Percentiles rank a stretch among this genome's conserved stretches.
Conservation (phyloP, 192 early-diverging fungal species). For the Ambispora gerdemannii region DNA sequence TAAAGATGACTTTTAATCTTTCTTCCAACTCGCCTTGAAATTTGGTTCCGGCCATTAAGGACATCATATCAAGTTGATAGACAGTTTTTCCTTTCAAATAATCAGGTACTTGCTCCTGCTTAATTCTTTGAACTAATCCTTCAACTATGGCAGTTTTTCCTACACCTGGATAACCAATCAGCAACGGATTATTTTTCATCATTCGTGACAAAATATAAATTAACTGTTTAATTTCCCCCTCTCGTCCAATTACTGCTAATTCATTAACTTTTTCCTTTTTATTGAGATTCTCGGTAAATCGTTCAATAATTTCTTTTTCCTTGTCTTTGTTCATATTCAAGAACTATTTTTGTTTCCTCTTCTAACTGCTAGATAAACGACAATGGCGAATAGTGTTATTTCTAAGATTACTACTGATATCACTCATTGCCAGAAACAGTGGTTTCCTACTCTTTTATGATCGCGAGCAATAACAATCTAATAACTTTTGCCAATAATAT, state of each 20-base stretch:
- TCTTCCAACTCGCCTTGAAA: too few species aligned
- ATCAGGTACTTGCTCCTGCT: constrained; percentile 84
- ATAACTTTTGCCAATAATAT: too few species aligned
- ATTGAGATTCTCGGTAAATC: constrained; percentile 22
- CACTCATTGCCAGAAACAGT: too few species aligned
- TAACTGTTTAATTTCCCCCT: constrained; percentile 91
- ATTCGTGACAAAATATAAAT: constrained; percentile 85
- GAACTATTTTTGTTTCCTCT: too few species aligned
- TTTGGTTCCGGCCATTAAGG: constrained; percentile 82
- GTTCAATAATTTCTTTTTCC: constrained; percentile 15
- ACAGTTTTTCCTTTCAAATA: constrained; percentile 13
- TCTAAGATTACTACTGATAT: too few species aligned
- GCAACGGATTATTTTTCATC: constrained; percentile 88
- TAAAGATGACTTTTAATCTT: too few species aligned
- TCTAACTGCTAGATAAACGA: too few species aligned
- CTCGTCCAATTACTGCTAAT: constrained; percentile 83
- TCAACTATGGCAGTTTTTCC: constrained; percentile 89
- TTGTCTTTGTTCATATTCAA: too few species aligned
- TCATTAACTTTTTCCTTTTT: constrained; percentile 5
- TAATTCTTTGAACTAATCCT: constrained; percentile 91
- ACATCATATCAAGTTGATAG: constrained; percentile 55
- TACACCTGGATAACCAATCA: constrained; percentile 81
- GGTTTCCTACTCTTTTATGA: too few species aligned
- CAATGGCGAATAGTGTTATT: too few species aligned
- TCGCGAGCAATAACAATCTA: too few species aligned